phyloP scores from a whole-genome alignment of 768 basidiomycete species.

The Lactarius psammicola region DNA sequence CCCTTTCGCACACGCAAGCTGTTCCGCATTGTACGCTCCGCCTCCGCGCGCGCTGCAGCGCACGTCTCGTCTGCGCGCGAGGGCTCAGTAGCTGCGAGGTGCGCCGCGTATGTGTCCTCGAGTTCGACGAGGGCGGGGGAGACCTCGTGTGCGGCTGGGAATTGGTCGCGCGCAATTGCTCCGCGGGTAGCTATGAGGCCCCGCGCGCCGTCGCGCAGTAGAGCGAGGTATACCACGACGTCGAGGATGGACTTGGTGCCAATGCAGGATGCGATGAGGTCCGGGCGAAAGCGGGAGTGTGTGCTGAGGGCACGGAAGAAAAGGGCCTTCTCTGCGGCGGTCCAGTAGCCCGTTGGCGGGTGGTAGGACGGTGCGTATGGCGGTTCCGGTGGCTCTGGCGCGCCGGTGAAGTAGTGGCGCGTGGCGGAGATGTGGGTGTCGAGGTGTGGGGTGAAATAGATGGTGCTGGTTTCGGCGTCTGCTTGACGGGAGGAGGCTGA shows the following conservation, averaged over 20 bases:
- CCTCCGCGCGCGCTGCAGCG: background rate
- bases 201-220: constrained; percentile 36
- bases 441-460: constrained; percentile 11
- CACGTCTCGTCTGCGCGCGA: background rate
- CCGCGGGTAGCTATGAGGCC: background rate
- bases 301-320: constrained; percentile 71
- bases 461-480: no score
- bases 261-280: constrained; percentile 70
- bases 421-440: constrained; percentile 19
- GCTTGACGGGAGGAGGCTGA: no score
- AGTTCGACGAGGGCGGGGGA: constrained; percentile 12
- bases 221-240: constrained; percentile 63
- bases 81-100: constrained; percentile 10
- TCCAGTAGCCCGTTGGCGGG: constrained; percentile 51
- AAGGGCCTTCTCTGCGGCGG: constrained; percentile 57
- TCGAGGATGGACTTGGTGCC: constrained; percentile 64
- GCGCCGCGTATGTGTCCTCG: constrained; percentile 18
- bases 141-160: constrained; percentile 24
- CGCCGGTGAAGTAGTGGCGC: constrained; percentile 16
- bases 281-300: constrained; percentile 71
- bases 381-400: constrained; percentile 2
- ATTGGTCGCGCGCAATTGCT: constrained; percentile 13
- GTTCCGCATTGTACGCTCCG: background rate
- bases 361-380: constrained; percentile 32
- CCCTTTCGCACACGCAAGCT: constrained; percentile 6